A percentile compares a stretch with the other conserved stretches of the same genome.
phyloP scores from a whole-genome alignment of 768 basidiomycete species.

The Rhodosporidiobolus sp. region DNA sequence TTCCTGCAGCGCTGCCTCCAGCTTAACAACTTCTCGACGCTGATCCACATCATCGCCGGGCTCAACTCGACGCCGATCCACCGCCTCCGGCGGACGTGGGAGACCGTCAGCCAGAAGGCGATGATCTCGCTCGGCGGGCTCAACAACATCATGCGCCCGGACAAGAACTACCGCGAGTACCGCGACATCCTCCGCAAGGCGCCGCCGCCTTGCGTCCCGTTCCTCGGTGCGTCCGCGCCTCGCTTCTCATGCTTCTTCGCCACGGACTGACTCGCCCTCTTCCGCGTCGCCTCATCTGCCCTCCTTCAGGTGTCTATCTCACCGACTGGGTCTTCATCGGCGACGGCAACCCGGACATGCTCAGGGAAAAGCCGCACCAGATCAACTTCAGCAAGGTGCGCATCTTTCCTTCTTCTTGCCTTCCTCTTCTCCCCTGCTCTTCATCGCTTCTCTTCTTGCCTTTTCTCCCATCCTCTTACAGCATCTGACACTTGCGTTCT shows the following conservation, averaged over 20 bases:
- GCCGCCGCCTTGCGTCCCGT: conserved; percentile 90
- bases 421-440: no score
- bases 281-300: no score
- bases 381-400: conserved; percentile 97
- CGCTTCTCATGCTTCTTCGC: not conserved
- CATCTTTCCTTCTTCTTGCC: no score
- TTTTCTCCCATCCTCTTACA: no score
- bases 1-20: conserved; percentile 70
- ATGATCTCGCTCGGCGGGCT: conserved; percentile 71
- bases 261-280: no score
- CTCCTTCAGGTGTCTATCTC: conserved; percentile 78
- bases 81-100: conserved; percentile 89
- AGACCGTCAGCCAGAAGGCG: conserved; percentile 72
- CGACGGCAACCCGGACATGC: conserved; percentile 85
- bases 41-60: conserved; percentile 92
- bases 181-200: conserved; percentile 75
- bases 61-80: conserved; percentile 90
- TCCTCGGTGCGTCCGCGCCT: conserved; percentile 66
- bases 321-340: conserved; percentile 97
- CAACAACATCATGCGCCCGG: conserved; percentile 85
- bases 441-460: no score
- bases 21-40: conserved; percentile 92
- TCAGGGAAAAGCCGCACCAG: conserved; percentile 56
- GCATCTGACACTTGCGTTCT: no score
- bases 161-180: conserved; percentile 92